A percentile compares a stretch with the other conserved stretches of the same genome.
phyloP scores from a whole-genome alignment of 1,284 basidiomycete genomes.

The Trichosporon sp. region DNA sequence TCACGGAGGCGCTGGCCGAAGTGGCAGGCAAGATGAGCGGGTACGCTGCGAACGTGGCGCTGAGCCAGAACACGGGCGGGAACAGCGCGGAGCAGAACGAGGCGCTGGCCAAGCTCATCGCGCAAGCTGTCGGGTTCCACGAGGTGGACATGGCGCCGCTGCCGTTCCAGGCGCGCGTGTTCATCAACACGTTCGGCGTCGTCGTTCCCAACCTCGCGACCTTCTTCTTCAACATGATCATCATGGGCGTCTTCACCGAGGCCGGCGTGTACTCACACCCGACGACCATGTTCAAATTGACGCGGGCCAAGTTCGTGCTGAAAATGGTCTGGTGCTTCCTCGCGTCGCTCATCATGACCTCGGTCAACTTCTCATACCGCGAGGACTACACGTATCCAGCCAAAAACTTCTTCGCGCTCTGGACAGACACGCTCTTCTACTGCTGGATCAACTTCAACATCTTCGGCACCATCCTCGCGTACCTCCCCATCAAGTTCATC shows the following conservation, averaged over 20 bases:
- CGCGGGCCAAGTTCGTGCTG: slow-evolving; percentile 26
- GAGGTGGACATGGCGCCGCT: slow-evolving; percentile 25
- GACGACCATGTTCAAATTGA: slow-evolving; percentile 18
- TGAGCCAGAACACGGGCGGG: background rate
- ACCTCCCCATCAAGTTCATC: slow-evolving; percentile 28
- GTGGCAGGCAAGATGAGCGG: background rate
- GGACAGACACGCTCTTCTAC: slow-evolving; percentile 24
- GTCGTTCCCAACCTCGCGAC: slow-evolving; percentile 28
- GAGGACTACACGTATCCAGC: slow-evolving; percentile 24
- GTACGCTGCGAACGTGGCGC: background rate
- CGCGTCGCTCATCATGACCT: slow-evolving; percentile 25
- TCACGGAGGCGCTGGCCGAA: slow-evolving; percentile 7
- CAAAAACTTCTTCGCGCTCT: slow-evolving; percentile 36
- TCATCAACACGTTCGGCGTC: slow-evolving; percentile 30
- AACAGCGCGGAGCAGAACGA: background rate
- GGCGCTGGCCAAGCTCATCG: background rate
- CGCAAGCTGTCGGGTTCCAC: background rate
- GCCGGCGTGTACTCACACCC: slow-evolving; percentile 30
- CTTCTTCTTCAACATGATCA: slow-evolving; percentile 26
- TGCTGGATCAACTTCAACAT: slow-evolving; percentile 30
- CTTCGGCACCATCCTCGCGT: slow-evolving; percentile 28
- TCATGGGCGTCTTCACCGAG: slow-evolving; percentile 31
- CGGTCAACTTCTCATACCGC: slow-evolving; percentile 24
- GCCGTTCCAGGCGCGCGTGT: slow-evolving; percentile 26
- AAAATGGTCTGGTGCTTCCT: slow-evolving; percentile 33